Evolutionary conservation across 2,329 filamentous ascomycete genomes (phyloP), one percentile per base, ranked within the genome.

Genomic region (Fusarium anthophilum): DNA sequence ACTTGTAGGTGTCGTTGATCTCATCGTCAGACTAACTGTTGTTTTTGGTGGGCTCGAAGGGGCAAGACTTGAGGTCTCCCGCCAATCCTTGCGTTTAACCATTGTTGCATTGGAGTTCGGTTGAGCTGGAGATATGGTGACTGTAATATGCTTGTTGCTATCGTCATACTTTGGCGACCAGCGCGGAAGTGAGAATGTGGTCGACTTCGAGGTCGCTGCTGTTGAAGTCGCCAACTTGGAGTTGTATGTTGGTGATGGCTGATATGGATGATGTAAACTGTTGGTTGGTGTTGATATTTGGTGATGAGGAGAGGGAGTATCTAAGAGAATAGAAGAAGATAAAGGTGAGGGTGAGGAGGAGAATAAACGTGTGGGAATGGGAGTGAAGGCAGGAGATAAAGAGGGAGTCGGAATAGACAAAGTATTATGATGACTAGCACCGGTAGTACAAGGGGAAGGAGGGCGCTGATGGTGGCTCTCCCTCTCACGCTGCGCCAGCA

Each of bases 1-100:
- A 70, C 84, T 86, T 26, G 87, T 86, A 28, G 87, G 77, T 38
- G 80, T 82, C 37, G 78, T 77, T 51, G 81, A 77, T 47, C 78
- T 77, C 44, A 70, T 76, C 26, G 71, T 77, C 55, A 79, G 65
- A 66, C 74, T 76, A 51, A 71, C 80, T 70, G 74, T 80, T 55
- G 73, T 76, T 66, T 69, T 76, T 56, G 70, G 79, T 59, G 67
- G 80, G 63, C 77, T 78, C 35, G 80, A 77, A 67, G 78, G 74
- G 57, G 80, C 72, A 43, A 79, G 77, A 72, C 70, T 72, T 39
- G 71, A 60, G 53, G 74, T 75, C 63, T 81, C 78, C 70, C 77
- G 76, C 68, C 79, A 75, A 35, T 79, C 76, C 70, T 80, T 83
- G 56, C 80, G 81, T 75, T 82, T 82, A 55, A 74, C 79, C 82